Base-by-base conservation (phyloP, 208 protist species). In the Entamoeba dispar region DNA sequence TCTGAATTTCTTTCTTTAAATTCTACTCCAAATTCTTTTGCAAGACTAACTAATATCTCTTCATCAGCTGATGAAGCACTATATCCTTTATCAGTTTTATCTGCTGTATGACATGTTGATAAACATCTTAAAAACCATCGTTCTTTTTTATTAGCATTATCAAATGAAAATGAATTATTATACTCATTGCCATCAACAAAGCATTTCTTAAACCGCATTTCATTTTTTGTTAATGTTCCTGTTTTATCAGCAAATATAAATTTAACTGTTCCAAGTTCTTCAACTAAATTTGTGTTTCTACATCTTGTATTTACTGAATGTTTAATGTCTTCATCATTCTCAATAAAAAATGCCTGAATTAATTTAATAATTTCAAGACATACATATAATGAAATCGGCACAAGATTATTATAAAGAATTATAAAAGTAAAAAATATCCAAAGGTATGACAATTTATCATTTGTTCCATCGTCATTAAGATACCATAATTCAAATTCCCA, bases 161-260 rank as follows among this genome's bases (percentile, higher is more conserved):
- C 10, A 57, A 57, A 57, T 14, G 10, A 12, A 57, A 57, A 22
- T 57, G 17, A 12, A 57, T 2, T 57, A 57, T 1, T 57, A 19
- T 14, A 57, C 8, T 12, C 17, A 22, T 57, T 12, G 8, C 51
- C 17, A 57, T 19, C 51, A 57, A 12, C 3, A 57, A 57, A 57
- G 17, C 51, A 12, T 22, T 57, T 12, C 51, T 57, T 57, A 19
- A 57, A 57, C 3, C 17, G 3, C 51, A 57, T 57, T 12, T 22
- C 17, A 57, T 49, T 57, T 19, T 38, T 51, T 34, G 96, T 97
- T 2, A 97, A 94, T 5, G 96, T 97, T 47, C 96, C 96, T 15
- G 96, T 97, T 94, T 97, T 97, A 96, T 97, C 96, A 38, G 94
- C 95, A 93, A 97, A 97, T 31, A 97, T 93, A 93, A 96, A 96